Base-by-base conservation (phyloP, 2,329 filamentous ascomycete genomes). In the Orbilia ellipsospora region DNA sequence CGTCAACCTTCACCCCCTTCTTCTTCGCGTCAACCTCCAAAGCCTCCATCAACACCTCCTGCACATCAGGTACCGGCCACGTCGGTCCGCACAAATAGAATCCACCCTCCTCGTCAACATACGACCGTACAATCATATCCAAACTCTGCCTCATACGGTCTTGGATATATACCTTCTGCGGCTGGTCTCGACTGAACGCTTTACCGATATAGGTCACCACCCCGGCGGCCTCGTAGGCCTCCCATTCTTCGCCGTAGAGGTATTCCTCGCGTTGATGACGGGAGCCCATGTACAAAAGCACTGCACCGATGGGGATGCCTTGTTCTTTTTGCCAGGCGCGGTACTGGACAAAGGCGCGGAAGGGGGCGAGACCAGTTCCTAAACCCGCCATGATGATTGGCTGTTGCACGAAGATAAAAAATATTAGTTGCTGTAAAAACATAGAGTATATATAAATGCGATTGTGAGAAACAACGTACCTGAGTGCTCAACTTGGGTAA, bases 141-240 rank as follows among this genome's bases (percentile, higher is more conserved):
- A 98, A 84, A 0, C 90, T 93, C 87, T 98, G 87, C 70, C 95
- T 87, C 95, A 99, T 99, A 78, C 94, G 89, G 82, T 99, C 95
- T 86, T 99, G 95, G 81, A 99, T 99, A 84, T 99, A 99, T 78
- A 99, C 97, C 89, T 99, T 99, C 85, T 97, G 87, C 15, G 92
- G 91, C 87, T 99, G 95, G 82, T 99, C 95, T 82, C 95, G 91
- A 73, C 92, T 96, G 87, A 99, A 99, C 51, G 95, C 95, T 61
- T 92, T 89, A 62, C 95, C 95, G 60, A 99, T 88, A 50, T 97
- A 88, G 0, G 95, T 99, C 82, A 99, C 94, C 80, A 99, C 92
- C 61, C 95, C 95, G 0, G 95, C 93, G 75, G 94, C 94, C 81
- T 95, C 89, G 84, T 99, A 99, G 0, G 95, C 95, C 83, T 99